Evolutionary conservation across 2,329 filamentous ascomycete species (phyloP), one percentile per base, ranked within the genome.

Genomic region (Colletotrichum musicola): DNA sequence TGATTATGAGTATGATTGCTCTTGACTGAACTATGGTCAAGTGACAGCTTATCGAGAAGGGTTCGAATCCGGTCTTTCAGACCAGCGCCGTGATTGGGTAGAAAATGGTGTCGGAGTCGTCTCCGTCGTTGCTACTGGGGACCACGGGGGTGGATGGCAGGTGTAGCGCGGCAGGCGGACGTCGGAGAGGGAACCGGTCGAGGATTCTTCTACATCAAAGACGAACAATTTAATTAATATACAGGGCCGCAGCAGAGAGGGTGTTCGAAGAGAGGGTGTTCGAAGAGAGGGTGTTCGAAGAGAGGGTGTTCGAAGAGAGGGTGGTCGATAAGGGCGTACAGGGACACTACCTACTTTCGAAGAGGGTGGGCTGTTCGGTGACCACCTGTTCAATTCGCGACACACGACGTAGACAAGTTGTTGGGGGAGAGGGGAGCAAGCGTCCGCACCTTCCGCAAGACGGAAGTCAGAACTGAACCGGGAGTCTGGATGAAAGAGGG

Each of bases 381-480:
- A 56, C 62, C 62, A 62, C 63, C 63, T 68, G 67, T 69, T 68
- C 51, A 51, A 20, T 55, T 30, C 27, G 40, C 46, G 56, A 61
- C 51, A 56, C 61, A 22, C 20, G 65, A 67, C 44, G 55, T 38
- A 42, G 22, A 14, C 25, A 38, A 51, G 13, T 27, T 27, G 30
- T 57, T 20, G 46, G 40, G 57, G 25, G 42, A 10, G 18, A 55
- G 40, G 46, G 38, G 20, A 30, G 51, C 63, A 58, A 60, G 61
- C 55, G 66, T 71, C 69, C 69, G 66, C 69, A 66, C 51, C 61
- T 71, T 64, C 66, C 66, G 66, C 65, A 69, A 56, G 49, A 59
- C 56, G 60, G 50, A 58, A 60, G 54, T 64, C 44, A 44, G 30
- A 51, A 57, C 13, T n/a, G 40, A 42, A n/a, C 22, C 20, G 51